A percentile compares a stretch with the other conserved stretches of the same genome.
Conservation (phyloP, 257 asterid genomes). For the Verbena officinalis region DNA sequence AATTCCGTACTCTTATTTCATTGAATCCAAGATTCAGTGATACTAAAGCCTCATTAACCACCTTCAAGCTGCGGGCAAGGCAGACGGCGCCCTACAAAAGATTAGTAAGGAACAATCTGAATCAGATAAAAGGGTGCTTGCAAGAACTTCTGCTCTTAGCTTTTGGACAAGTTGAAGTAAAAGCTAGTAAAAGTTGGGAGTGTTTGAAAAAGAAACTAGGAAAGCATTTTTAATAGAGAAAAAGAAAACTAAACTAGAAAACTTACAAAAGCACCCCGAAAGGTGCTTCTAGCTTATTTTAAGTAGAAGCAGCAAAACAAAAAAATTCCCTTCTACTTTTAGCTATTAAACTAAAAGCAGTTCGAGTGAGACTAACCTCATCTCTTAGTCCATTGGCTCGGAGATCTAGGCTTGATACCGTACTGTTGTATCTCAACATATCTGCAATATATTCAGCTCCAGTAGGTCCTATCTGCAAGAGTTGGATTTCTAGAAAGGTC, state of each 20-base stretch:
- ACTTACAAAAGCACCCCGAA: too few relatives aligned
- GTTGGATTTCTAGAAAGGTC: conserved; percentile 20
- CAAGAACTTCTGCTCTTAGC: not conserved
- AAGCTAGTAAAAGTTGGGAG: too few relatives aligned
- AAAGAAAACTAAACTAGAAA: too few relatives aligned
- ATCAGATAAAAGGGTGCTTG: conserved; percentile 2
- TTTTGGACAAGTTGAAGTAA: too few relatives aligned
- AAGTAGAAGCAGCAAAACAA: too few relatives aligned
- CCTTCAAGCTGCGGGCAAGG: conserved; percentile 92
- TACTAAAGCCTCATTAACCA: conserved; percentile 81
- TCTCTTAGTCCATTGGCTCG: conserved; percentile 96
- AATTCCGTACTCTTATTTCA: conserved; percentile 77
- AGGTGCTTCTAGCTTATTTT: too few relatives aligned
- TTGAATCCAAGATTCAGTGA: conserved; percentile 92
- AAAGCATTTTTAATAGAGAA: too few relatives aligned
- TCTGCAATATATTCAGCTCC: conserved; percentile 90
- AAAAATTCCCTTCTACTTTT: too few relatives aligned
- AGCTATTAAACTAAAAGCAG: too few relatives aligned
- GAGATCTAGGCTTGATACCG: conserved; percentile 75
- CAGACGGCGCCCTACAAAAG: conserved; percentile 72
- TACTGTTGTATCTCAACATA: conserved; percentile 85
- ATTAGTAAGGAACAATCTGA: not conserved
- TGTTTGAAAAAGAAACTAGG: too few relatives aligned
- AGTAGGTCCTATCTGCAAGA: conserved; percentile 72
- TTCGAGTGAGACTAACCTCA: conserved; percentile 60